Evolutionary conservation across 2,329 filamentous ascomycete genomes (phyloP).

Genomic region (Nothomitra cinnamomea): DNA sequence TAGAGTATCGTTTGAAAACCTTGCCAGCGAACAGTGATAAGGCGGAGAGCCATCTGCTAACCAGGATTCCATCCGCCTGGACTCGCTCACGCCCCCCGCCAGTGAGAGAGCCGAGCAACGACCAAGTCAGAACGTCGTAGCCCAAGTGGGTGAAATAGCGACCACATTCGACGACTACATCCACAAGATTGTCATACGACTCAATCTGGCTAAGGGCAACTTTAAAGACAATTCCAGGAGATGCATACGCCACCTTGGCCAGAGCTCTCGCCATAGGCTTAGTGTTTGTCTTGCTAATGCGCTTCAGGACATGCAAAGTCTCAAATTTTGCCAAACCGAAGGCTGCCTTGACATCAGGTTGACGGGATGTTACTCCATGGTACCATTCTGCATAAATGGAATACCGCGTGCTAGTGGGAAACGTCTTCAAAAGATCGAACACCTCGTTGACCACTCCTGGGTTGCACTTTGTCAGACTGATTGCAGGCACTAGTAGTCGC

Average conservation of each 20-base stretch:
- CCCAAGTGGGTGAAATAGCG: conserved; percentile 85
- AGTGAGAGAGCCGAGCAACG: conserved; percentile 56
- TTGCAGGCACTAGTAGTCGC: conserved; percentile 67
- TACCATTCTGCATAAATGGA: conserved; percentile 91
- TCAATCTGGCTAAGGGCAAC: conserved; percentile 84
- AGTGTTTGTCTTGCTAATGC: conserved; percentile 75
- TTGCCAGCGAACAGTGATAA: conserved; percentile 81
- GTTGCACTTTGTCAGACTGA: conserved; percentile 76
- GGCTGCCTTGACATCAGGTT: conserved; percentile 60
- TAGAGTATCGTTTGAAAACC: conserved; percentile 70
- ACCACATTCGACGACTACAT: conserved; percentile 85
- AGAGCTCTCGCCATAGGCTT: conserved; percentile 72
- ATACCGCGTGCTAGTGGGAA: conserved; percentile 61
- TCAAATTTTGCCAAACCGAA: conserved; percentile 63
- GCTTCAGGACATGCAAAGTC: conserved; percentile 73
- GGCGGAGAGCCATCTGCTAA: conserved; percentile 82
- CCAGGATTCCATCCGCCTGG: conserved; percentile 52
- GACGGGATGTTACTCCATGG: conserved; percentile 55
- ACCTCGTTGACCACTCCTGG: conserved; percentile 72
- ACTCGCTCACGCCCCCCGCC: conserved; percentile 39
- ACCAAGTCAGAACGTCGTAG: conserved; percentile 89
- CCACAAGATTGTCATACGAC: conserved; percentile 85
- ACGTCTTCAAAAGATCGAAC: conserved; percentile 66
- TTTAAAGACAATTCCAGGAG: conserved; percentile 79
- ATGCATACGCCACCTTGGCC: conserved; percentile 81